A percentile compares a stretch with the other conserved stretches of the same genome.
Evolutionary conservation across 208 protist genomes (phyloP).

Genomic region (Leishmania martiniquensis): DNA sequence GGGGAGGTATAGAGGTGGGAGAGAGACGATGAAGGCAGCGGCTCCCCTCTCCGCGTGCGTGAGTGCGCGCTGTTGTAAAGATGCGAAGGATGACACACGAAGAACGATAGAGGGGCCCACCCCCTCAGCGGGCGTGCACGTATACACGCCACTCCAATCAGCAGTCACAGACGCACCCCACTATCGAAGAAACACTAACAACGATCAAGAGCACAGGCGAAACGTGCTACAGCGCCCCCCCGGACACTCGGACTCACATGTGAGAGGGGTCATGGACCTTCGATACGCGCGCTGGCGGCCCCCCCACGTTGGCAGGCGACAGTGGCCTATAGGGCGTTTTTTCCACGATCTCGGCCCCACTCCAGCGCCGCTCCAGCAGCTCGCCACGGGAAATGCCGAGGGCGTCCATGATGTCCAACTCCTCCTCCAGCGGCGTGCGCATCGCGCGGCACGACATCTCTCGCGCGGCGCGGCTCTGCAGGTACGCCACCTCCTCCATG

Average conservation of each 20-base stretch:
- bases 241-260: background rate
- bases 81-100: too few relatives aligned
- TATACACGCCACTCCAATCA: too few relatives aligned
- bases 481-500: slow-evolving; percentile 80
- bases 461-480: slow-evolving; percentile 54
- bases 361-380: slow-evolving; percentile 42
- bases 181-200: too few relatives aligned
- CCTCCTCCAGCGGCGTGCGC: slow-evolving; percentile 53
- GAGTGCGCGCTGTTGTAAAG: too few relatives aligned
- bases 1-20: too few relatives aligned
- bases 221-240: background rate
- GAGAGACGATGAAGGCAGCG: too few relatives aligned
- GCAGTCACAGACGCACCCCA: too few relatives aligned
- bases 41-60: too few relatives aligned
- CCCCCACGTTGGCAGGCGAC: background rate
- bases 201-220: background rate
- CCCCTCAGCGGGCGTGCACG: too few relatives aligned
- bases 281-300: background rate
- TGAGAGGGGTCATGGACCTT: slow-evolving; percentile 17
- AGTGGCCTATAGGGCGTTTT: background rate
- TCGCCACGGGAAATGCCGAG: slow-evolving; percentile 59
- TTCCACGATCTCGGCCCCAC: slow-evolving; percentile 6
- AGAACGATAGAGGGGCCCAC: too few relatives aligned
- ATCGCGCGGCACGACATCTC: slow-evolving; percentile 48
- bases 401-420: slow-evolving; percentile 49